Conservation (phyloP, 1,139 yeast species). For the Sugiyamaella neomexicana region DNA sequence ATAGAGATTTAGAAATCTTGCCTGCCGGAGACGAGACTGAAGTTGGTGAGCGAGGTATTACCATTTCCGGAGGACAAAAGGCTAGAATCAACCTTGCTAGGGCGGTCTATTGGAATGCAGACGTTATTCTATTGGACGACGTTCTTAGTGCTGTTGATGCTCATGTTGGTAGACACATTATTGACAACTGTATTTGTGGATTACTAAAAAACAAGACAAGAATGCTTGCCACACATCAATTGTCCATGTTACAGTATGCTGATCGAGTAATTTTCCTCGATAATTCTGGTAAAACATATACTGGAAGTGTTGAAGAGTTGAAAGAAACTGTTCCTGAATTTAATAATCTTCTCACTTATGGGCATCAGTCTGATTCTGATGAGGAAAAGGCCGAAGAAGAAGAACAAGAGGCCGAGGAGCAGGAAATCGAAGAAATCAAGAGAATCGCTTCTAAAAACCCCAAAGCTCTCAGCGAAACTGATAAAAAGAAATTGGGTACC, state of each 20-base stretch:
- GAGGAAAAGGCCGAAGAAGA: constrained; percentile 33
- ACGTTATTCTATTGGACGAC: constrained; percentile 75
- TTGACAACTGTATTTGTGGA: constrained; percentile 67
- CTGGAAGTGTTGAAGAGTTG: constrained; percentile 55
- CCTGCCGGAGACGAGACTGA: constrained; percentile 86
- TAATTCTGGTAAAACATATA: constrained; percentile 56
- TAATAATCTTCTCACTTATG: constrained; percentile 53
- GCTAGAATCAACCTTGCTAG: constrained; percentile 84
- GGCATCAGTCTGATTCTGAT: constrained; percentile 41
- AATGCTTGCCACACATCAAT: constrained; percentile 81
- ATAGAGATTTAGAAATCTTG: constrained; percentile 64
- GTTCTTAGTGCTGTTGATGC: constrained; percentile 92
- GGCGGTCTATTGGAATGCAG: constrained; percentile 71
- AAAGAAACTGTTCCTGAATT: constrained; percentile 49
- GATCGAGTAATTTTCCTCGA: constrained; percentile 68
- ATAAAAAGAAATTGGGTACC: constrained; percentile 30
- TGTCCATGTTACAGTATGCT: constrained; percentile 66
- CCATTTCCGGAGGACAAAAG: constrained; percentile 91
- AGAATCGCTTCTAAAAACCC: constrained; percentile 21
- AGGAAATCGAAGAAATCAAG: constrained; percentile 21
- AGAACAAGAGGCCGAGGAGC: constrained; percentile 25
- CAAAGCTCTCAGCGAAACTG: constrained; percentile 20
- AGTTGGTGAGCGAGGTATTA: constrained; percentile 91
- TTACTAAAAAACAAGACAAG: constrained; percentile 61
- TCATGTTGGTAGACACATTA: constrained; percentile 79